phyloP scores from a whole-genome alignment of 2,329 filamentous ascomycete species.

The Cladosporium sp. region DNA sequence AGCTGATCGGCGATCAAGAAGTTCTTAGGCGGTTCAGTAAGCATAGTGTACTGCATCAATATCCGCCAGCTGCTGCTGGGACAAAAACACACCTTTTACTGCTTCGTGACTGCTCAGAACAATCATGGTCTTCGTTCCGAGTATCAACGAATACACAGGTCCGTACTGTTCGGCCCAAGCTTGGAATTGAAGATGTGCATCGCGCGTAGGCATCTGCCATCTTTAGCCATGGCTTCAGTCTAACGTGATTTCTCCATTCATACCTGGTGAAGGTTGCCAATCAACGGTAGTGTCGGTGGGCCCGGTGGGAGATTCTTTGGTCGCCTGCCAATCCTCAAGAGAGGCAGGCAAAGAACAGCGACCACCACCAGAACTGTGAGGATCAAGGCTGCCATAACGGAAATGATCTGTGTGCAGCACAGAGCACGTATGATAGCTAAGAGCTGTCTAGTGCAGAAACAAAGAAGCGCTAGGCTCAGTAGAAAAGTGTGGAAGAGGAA shows the following conservation, averaged over 20 bases:
- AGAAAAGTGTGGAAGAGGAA: neutral
- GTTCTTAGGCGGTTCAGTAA: constrained; percentile 31
- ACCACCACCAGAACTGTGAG: neutral
- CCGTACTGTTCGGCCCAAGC: constrained; percentile 25
- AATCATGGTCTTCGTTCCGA: constrained; percentile 49
- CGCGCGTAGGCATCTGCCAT: constrained; percentile 40
- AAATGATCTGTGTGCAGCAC: neutral
- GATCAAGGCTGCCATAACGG: neutral
- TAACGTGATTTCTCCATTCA: constrained; percentile 24
- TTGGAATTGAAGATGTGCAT: constrained; percentile 24
- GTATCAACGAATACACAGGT: constrained; percentile 42
- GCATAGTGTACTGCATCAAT: neutral
- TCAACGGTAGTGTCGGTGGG: constrained; percentile 41
- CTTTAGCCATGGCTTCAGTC: constrained; percentile 22
- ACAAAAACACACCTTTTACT: constrained; percentile 38
- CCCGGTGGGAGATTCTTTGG: constrained; percentile 28
- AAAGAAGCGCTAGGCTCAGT: neutral
- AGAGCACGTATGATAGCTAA: too few relatives aligned
- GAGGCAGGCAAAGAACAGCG: neutral
- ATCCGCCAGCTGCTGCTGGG: neutral
- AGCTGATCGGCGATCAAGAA: constrained; percentile 23
- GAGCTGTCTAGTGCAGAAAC: neutral
- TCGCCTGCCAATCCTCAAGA: constrained; percentile 3
- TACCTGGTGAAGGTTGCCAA: constrained; percentile 31
- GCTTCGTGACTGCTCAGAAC: constrained; percentile 47